Evolutionary conservation across 1,139 yeast genomes (phyloP).

Genomic region (Candida neerlandica): DNA sequence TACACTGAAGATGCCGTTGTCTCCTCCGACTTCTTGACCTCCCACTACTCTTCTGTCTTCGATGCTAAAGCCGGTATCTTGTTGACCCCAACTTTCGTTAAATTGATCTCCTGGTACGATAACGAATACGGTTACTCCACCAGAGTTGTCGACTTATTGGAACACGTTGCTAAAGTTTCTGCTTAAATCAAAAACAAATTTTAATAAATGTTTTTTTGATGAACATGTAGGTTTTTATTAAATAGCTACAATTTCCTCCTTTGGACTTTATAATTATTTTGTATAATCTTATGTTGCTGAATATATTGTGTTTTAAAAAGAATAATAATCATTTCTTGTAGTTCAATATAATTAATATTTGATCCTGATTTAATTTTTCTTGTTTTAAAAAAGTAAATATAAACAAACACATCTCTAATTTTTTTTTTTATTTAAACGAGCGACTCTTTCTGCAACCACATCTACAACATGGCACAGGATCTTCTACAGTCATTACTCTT

Average conservation of each 20-base stretch:
- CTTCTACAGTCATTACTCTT: constrained; percentile 11
- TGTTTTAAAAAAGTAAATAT: not conserved
- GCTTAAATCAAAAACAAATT: constrained; percentile 26
- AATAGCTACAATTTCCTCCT: not conserved
- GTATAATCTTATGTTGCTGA: not conserved
- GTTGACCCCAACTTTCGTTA: constrained; percentile 79
- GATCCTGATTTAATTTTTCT: not conserved
- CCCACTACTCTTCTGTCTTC: constrained; percentile 76
- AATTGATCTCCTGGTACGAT: constrained; percentile 89
- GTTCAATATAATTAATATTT: too few relatives aligned
- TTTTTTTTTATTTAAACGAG: not conserved
- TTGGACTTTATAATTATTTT: not conserved
- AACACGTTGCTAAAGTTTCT: constrained; percentile 63
- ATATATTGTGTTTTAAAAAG: not conserved
- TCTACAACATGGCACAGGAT: constrained; percentile 10
- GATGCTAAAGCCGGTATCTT: constrained; percentile 86
- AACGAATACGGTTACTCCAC: constrained; percentile 92
- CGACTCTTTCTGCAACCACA: too few relatives aligned
- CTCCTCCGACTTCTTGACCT: constrained; percentile 81
- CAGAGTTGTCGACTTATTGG: constrained; percentile 85
- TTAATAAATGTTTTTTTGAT: constrained; percentile 8
- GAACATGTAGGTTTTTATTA: not conserved
- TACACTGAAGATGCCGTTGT: constrained; percentile 89
- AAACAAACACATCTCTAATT: not conserved
- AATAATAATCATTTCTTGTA: not conserved